These are phyloP conservation scores for Fraxinus xanthoxyloides DNA, from an alignment of 305 asterid genomes.

Conservation along the genomic window DNA sequence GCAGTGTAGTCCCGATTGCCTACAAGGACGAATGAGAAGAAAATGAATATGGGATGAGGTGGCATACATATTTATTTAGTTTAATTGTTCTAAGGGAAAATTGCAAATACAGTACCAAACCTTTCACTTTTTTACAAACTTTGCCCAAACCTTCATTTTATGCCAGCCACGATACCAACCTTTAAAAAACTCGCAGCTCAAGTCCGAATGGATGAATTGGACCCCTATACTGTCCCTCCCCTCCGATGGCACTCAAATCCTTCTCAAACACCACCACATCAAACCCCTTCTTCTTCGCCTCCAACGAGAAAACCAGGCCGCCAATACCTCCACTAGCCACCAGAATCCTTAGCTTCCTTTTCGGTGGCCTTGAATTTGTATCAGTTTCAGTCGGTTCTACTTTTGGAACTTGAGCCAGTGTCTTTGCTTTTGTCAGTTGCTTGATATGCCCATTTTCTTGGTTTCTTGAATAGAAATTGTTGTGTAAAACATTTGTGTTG, in stretches of 20 bases:
- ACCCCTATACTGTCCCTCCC: slow-evolving; percentile 93
- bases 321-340: slow-evolving; percentile 98
- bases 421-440: slow-evolving; percentile 30
- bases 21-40: too few relatives aligned
- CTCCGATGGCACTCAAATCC: slow-evolving; percentile 93
- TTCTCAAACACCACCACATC: slow-evolving; percentile 85
- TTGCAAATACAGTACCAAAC: too few relatives aligned
- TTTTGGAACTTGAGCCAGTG: slow-evolving; percentile 25
- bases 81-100: too few relatives aligned
- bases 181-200: too few relatives aligned
- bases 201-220: too few relatives aligned
- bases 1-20: too few relatives aligned
- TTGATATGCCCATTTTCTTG: slow-evolving; percentile 29
- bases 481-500: slow-evolving; percentile 42
- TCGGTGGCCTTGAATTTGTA: slow-evolving; percentile 20
- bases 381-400: slow-evolving; percentile 18
- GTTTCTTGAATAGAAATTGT: slow-evolving; percentile 18
- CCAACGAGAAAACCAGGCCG: slow-evolving; percentile 86
- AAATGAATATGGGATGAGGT: too few relatives aligned
- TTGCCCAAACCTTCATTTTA: too few relatives aligned
- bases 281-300: slow-evolving; percentile 75
- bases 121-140: too few relatives aligned
- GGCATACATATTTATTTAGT: too few relatives aligned
- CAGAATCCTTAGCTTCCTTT: slow-evolving; percentile 61
- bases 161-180: too few relatives aligned